These are phyloP conservation scores for Trichomonascus vanleenenianus DNA, from an alignment of 805 yeast species.

Conservation along the genomic window DNA sequence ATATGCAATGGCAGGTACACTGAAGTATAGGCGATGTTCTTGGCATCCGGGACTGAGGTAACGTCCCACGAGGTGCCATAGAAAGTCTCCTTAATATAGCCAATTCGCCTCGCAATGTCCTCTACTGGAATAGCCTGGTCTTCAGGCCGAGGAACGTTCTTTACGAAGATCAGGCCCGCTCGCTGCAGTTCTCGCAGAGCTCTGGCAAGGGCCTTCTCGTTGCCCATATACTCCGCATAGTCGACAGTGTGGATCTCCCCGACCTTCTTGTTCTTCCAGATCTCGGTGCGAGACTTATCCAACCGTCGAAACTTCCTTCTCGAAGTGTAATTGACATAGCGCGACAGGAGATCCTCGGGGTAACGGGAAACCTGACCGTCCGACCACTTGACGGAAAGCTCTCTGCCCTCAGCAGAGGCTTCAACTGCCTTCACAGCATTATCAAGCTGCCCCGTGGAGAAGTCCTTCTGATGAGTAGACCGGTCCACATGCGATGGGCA, in stretches of 20 bases:
- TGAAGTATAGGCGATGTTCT: conserved; percentile 63
- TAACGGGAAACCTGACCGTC: conserved; percentile 41
- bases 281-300: conserved; percentile 30
- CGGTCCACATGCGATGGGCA: conserved; percentile 48
- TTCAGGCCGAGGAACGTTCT: conserved; percentile 41
- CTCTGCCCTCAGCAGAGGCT: conserved; percentile 22
- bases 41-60: conserved; percentile 42
- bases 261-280: conserved; percentile 8
- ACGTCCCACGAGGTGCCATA: conserved; percentile 71
- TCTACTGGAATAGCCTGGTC: conserved; percentile 29
- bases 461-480: conserved; percentile 50
- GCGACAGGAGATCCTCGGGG: conserved; percentile 39
- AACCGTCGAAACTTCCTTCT: conserved; percentile 29
- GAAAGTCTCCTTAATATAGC: conserved; percentile 62
- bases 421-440: conserved; percentile 29
- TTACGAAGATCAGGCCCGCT: conserved; percentile 50
- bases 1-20: conserved; percentile 63
- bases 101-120: conserved; percentile 46
- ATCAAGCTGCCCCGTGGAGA: conserved; percentile 45
- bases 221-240: conserved; percentile 36
- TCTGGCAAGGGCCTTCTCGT: conserved; percentile 30
- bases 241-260: conserved; percentile 26
- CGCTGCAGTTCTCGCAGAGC: conserved; percentile 41
- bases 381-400: conserved; percentile 40
- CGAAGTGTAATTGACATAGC: conserved; percentile 33